Percentiles rank a stretch among this genome's conserved stretches.
Evolutionary conservation across 1,139 yeast genomes (phyloP).

Genomic region (Yamadazyma blattariae): DNA sequence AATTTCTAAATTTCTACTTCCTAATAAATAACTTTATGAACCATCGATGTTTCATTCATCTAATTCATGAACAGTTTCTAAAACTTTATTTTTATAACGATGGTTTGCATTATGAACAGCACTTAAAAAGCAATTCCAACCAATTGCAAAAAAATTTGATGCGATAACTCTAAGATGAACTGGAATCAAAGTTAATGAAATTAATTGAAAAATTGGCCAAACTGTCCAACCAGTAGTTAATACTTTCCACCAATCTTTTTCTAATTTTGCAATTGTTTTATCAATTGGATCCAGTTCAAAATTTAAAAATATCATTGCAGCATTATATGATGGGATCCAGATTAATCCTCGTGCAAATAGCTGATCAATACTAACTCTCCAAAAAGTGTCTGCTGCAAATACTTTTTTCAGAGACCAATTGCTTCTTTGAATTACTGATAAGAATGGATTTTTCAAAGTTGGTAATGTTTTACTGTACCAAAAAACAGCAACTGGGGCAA

Average conservation of each 20-base stretch:
- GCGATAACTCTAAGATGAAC: slow-evolving; percentile 40
- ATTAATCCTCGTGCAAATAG: slow-evolving; percentile 31
- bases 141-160: slow-evolving; percentile 41
- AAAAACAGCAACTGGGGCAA: slow-evolving; percentile 70
- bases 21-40: too few species aligned
- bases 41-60: slow-evolving; percentile 19
- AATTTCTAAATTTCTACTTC: too few species aligned
- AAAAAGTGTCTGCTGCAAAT: slow-evolving; percentile 33
- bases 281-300: slow-evolving; percentile 35
- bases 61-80: slow-evolving; percentile 42
- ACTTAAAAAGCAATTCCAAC: slow-evolving; percentile 47
- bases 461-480: slow-evolving; percentile 66
- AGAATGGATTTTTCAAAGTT: slow-evolving; percentile 41
- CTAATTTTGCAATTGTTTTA: slow-evolving; percentile 31
- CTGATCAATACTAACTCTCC: slow-evolving; percentile 38
- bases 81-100: slow-evolving; percentile 41
- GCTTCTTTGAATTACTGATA: slow-evolving; percentile 14
- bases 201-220: slow-evolving; percentile 44
- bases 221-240: slow-evolving; percentile 42
- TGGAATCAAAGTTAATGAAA: slow-evolving; percentile 39
- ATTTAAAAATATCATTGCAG: slow-evolving; percentile 38
- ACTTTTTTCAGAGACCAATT: slow-evolving; percentile 14
- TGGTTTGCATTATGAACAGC: slow-evolving; percentile 40
- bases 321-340: slow-evolving; percentile 47
- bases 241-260: slow-evolving; percentile 43